Evolutionary conservation across 176 grass and related monocot genomes (phyloP), one percentile per base, ranked within the genome.

Genomic region (Hordeum marinum): DNA sequence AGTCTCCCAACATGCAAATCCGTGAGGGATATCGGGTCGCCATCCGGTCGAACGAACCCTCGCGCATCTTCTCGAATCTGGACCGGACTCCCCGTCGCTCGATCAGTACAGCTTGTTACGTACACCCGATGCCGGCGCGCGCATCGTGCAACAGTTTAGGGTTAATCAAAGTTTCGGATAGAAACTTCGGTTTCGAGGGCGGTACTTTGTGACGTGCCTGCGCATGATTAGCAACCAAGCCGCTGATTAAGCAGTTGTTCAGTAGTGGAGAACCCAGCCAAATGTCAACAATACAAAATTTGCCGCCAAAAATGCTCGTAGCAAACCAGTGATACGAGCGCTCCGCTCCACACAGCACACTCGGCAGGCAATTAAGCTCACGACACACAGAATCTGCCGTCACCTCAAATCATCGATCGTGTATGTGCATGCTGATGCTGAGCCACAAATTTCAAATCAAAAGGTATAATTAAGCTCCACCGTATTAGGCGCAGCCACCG

Each of bases 401-500:
- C 45, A 34, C 45, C 26, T 75, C 46, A 68, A 32, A 84, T 67
- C 64, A 63, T 75, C 34, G 36, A 31, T 20, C 26, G 17, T 2
- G 13, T 54, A 18, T 25, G 54, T 10, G 31, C 45, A 18, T 9
- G 40, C 62, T 48, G 11, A 18, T 9, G 40, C 62, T 48, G 11
- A 29, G 45, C 85, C 90, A 88, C 82, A 65, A 52, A 82, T 77
- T 82, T 82, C 82, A 88, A 87, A 82, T 1, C 10, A 21, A 14
- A 82, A 3, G 15, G n/a, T 29, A 34, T 34, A 29, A 29, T 29
- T 29, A 73, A 73, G 70, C 13, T 31, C 10, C 55, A 64, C 34
- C 71, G 43, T 77, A 82, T 85, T 45, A 91, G 35, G 59, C 80
- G 34, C 58, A 79, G 66, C 88, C 88, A 90, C 84, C 80, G 58